Percentiles rank a stretch among this genome's conserved stretches.
Evolutionary conservation across 148 eudicot species (phyloP).

Genomic region (Limonium bicolor): DNA sequence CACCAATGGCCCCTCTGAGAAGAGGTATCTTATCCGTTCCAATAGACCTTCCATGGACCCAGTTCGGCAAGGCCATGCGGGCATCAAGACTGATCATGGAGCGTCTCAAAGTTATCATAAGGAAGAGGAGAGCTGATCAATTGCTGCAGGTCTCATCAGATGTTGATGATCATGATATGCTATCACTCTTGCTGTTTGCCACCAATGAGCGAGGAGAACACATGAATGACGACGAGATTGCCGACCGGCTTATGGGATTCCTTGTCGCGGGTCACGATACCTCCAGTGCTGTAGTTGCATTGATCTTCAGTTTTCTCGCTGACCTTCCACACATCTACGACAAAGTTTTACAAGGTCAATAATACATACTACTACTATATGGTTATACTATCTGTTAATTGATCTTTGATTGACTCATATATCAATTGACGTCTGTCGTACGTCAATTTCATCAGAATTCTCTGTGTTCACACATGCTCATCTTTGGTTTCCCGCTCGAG

Average conservation of each 20-base stretch:
- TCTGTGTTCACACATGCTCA: too few relatives aligned
- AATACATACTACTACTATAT: too few relatives aligned
- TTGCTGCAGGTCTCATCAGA: slow-evolving; percentile 9
- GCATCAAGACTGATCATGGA: slow-evolving; percentile 1
- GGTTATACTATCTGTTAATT: too few relatives aligned
- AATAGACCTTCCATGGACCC: slow-evolving; percentile 18
- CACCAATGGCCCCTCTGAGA: slow-evolving; percentile 5
- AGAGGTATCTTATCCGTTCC: slow-evolving; percentile 15
- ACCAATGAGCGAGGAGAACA: slow-evolving; percentile 6
- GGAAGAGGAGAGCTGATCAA: slow-evolving; percentile 17
- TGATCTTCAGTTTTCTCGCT: slow-evolving; percentile 16
- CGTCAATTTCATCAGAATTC: too few relatives aligned
- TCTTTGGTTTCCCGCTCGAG: too few relatives aligned
- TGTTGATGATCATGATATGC: slow-evolving; percentile 8
- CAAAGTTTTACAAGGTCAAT: slow-evolving; percentile 14
- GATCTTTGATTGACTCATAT: too few relatives aligned
- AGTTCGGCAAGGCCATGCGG: slow-evolving; percentile 11
- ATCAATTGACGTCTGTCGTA: too few relatives aligned
- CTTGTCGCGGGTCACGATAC: slow-evolving; percentile 17
- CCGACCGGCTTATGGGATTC: slow-evolving; percentile 15
- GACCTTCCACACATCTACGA: slow-evolving; percentile 19
- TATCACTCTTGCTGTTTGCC: slow-evolving; percentile 15
- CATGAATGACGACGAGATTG: slow-evolving; percentile 17
- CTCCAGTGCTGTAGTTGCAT: slow-evolving; percentile 12
- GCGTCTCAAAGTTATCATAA: slow-evolving; percentile 10